Conservation (phyloP, 495 filamentous ascomycete genomes). For the Hyaloscypha finlandica region DNA sequence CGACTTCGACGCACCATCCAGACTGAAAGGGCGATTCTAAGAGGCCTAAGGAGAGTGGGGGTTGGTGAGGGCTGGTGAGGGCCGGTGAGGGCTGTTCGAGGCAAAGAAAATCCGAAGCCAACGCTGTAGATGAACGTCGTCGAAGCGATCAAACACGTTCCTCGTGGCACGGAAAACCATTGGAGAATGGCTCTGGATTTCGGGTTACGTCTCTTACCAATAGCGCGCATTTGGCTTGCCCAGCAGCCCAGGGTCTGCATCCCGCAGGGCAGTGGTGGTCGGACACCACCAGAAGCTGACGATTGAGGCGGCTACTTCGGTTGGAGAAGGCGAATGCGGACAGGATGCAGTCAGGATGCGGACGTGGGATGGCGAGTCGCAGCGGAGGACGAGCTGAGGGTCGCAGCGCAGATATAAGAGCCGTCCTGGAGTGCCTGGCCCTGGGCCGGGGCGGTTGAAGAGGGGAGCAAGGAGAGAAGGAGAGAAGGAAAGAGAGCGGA, state of each 20-base stretch:
- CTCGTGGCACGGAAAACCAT: conserved; percentile 15
- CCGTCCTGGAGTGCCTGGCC: not conserved
- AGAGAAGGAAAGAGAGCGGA: not conserved
- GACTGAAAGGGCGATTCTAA: not conserved
- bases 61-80: not conserved
- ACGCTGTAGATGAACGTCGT: conserved; percentile 24
- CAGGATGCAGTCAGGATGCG: not conserved
- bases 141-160: conserved; percentile 32
- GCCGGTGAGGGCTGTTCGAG: not conserved
- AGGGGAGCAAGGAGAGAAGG: not conserved
- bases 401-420: not conserved
- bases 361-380: not conserved
- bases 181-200: conserved; percentile 23
- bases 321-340: not conserved
- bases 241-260: conserved; percentile 31
- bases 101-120: conserved; percentile 3
- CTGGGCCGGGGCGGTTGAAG: not conserved
- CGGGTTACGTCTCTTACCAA: conserved; percentile 30
- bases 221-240: conserved; percentile 20
- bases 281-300: conserved; percentile 2
- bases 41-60: not conserved
- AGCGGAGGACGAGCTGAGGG: not conserved
- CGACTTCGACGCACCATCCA: not conserved
- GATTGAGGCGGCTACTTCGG: not conserved
- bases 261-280: conserved; percentile 10